Evolutionary conservation across 1,284 basidiomycete species (phyloP).

Genomic region (Ustilago vetiveriae): DNA sequence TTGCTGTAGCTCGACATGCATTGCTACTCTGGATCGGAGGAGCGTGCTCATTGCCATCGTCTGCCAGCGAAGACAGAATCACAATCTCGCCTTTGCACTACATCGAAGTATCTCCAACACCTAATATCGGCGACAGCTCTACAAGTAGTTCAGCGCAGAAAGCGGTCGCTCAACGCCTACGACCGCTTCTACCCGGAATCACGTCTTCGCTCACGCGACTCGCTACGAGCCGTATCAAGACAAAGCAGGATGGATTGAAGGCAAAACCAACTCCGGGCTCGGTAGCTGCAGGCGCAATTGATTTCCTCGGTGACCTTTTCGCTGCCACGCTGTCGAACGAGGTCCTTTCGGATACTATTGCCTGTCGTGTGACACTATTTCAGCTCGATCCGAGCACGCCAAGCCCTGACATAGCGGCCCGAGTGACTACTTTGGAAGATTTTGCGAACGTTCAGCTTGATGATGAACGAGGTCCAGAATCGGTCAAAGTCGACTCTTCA

Average conservation of each 20-base stretch:
- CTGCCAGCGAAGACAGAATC: not conserved
- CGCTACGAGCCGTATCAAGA: conserved; percentile 22
- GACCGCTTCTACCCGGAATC: conserved; percentile 33
- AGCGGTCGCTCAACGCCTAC: conserved; percentile 10
- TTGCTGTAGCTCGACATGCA: conserved; percentile 11
- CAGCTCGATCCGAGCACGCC: not conserved
- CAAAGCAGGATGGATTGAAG: conserved; percentile 1
- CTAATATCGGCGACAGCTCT: not conserved
- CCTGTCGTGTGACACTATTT: not conserved
- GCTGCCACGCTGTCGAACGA: conserved; percentile 17
- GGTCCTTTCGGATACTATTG: not conserved
- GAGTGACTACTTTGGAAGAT: conserved; percentile 17
- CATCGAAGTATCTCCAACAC: not conserved
- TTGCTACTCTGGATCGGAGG: conserved; percentile 42
- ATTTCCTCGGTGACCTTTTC: conserved; percentile 21
- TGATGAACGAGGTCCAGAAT: not conserved
- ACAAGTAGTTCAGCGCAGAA: not conserved
- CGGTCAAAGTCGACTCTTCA: not conserved
- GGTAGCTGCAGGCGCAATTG: conserved; percentile 19
- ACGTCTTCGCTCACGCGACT: conserved; percentile 38
- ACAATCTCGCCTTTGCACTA: not conserved
- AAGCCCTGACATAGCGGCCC: not conserved
- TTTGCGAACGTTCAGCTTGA: conserved; percentile 4
- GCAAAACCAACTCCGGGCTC: conserved; percentile 13
- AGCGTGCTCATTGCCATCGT: conserved; percentile 3